Base-by-base conservation (phyloP, 352 stramenopile species). In the Globisporangium megalacanthum region DNA sequence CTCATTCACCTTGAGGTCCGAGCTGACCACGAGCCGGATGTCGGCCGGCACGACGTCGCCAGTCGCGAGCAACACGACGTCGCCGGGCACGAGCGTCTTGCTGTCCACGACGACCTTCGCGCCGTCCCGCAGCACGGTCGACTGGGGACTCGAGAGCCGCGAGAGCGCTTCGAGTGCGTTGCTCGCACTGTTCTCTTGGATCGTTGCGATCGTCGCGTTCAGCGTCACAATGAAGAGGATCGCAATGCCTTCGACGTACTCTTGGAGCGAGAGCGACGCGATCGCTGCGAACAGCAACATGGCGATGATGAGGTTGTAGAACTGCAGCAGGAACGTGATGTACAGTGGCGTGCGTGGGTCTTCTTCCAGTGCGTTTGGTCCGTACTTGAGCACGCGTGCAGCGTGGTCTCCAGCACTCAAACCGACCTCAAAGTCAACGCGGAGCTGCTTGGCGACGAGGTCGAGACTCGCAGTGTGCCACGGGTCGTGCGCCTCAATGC, bases 1-100 rank as follows among this genome's bases (percentile, higher is more conserved):
- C 68, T 98, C 93, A 61, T 98, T 97, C 39, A 93, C 83, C 54
- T 94, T 89, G 15, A 92, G 62, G 35, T 90, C 72, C 5, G 83
- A 82, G 47, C 90, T 97, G n/a, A 91, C 73, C 14, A 96, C 69
- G 11, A 98, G 70, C 5, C 92, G 71, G 14, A 96, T 85, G 63
- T 98, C 95, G 0, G 89, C 79, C 0, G 92, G 90, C 20, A 98
- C 88, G 52, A 97, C 89, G 60, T 98, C 95, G 22, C 95, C 94
- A 11, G 89, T 96, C 39, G 81, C 76, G 7, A 98, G 82, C 41
- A 92, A 70, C 15, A 98, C 83, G 36, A 95, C 62, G 57, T 92
- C 83, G 15, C 91, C 94, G 0, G 77, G 79, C 3, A 94, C 82
- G 4, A 94, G 65, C 5, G 68, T 52, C 39, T 83, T 79, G 56